Evolutionary conservation across 177 flowering plant genomes (phyloP).

Genomic region (Tripterygium wilfordii): DNA sequence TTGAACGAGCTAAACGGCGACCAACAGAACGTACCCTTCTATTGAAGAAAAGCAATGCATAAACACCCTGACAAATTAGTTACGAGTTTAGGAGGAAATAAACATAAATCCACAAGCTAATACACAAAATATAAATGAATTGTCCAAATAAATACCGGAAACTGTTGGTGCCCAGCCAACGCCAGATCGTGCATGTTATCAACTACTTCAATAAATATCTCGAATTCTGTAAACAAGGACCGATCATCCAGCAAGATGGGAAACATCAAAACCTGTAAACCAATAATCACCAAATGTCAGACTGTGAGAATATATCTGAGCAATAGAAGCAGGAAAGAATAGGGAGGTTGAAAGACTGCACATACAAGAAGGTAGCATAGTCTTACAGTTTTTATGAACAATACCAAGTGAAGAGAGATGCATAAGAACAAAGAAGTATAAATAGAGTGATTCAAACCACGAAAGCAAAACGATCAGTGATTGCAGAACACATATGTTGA

Average conservation of each 20-base stretch:
- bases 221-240: conserved; percentile 64
- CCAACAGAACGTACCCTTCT: conserved; percentile 78
- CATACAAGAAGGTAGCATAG: too few species aligned
- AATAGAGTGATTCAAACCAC: too few species aligned
- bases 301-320: too few species aligned
- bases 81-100: not conserved
- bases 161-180: conserved; percentile 75
- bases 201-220: conserved; percentile 72
- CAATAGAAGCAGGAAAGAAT: not conserved
- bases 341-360: not conserved
- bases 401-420: too few species aligned
- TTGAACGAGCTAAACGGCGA: conserved; percentile 65
- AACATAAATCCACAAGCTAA: not conserved
- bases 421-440: too few species aligned
- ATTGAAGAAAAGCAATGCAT: conserved; percentile 79
- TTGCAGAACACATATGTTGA: too few species aligned
- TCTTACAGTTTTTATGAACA: too few species aligned
- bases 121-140: not conserved
- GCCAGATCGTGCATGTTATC: conserved; percentile 76
- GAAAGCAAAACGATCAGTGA: too few species aligned
- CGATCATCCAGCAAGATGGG: conserved; percentile 81
- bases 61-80: conserved; percentile 61
- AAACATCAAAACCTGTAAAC: conserved; percentile 69
- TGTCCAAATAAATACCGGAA: conserved; percentile 52
- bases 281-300: not conserved